Conservation (phyloP, 106 monocot species). For the Dendrobium nobile region DNA sequence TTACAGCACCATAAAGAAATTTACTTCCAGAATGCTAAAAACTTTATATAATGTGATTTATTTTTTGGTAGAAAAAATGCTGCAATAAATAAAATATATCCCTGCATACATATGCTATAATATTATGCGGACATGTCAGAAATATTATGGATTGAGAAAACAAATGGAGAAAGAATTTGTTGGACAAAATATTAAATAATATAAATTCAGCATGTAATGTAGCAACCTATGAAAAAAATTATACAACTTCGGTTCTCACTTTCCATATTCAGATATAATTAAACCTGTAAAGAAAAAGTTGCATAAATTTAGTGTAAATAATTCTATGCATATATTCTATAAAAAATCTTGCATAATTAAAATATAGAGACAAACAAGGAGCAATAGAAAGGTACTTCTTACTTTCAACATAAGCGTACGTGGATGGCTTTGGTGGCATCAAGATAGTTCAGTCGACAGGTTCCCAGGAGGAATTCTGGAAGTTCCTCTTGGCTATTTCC, state of each 20-base stretch:
- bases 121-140: not conserved
- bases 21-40: not conserved
- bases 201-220: not conserved
- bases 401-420: slow-evolving; percentile 7
- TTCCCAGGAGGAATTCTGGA: slow-evolving; percentile 78
- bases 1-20: not conserved
- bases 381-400: not conserved
- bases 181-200: not conserved
- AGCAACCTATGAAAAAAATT: not conserved
- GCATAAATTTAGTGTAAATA: not conserved
- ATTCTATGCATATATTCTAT: not conserved
- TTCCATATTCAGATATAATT: not conserved
- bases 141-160: not conserved
- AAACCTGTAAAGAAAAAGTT: not conserved
- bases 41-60: not conserved
- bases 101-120: not conserved
- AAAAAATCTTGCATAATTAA: not conserved
- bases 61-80: not conserved
- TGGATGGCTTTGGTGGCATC: slow-evolving; percentile 57
- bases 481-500: slow-evolving; percentile 76
- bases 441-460: slow-evolving; percentile 72
- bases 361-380: not conserved
- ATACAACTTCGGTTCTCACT: not conserved
- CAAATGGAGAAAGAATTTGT: not conserved
- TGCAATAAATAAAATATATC: not conserved